A percentile compares a stretch with the other conserved stretches of the same genome.
phyloP scores from a whole-genome alignment of 495 filamentous ascomycete species.

The Chaetomium fimeti region DNA sequence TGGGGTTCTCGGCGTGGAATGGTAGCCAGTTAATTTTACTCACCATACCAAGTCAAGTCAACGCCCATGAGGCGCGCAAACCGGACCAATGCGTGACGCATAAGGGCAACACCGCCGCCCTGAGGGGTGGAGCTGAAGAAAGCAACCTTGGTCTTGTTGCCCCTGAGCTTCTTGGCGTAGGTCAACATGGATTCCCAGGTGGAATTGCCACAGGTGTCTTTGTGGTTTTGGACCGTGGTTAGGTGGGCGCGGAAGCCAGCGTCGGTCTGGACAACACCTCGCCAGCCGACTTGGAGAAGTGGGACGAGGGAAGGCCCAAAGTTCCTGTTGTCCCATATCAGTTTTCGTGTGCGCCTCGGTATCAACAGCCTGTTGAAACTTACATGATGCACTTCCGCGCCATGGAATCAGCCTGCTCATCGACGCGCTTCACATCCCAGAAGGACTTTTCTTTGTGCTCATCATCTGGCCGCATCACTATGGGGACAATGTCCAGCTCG shows the following conservation, averaged over 20 bases:
- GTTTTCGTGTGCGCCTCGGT: background rate
- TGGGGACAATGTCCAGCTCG: constrained; percentile 72
- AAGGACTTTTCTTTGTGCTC: constrained; percentile 46
- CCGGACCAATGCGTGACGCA: constrained; percentile 80
- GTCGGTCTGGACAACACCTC: constrained; percentile 75
- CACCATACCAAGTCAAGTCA: constrained; percentile 71
- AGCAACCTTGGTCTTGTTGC: constrained; percentile 66
- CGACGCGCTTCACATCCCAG: constrained; percentile 60
- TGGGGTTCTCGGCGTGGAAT: background rate
- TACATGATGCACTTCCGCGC: constrained; percentile 75
- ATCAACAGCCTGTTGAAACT: background rate
- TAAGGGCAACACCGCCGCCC: constrained; percentile 83
- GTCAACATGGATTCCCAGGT: constrained; percentile 71
- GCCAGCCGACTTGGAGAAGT: constrained; percentile 69
- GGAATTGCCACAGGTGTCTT: constrained; percentile 55
- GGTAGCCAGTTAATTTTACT: constrained; percentile 18
- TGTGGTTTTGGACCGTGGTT: constrained; percentile 61
- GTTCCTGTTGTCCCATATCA: constrained; percentile 46
- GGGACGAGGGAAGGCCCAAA: constrained; percentile 76
- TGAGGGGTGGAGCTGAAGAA: constrained; percentile 87
- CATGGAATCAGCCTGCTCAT: constrained; percentile 86
- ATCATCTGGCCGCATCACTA: constrained; percentile 53
- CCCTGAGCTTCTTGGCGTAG: constrained; percentile 65
- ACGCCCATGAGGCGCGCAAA: constrained; percentile 68
- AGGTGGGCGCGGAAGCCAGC: constrained; percentile 61